Base-by-base conservation (phyloP, 2,329 filamentous ascomycete species). In the Fusarium globosum region DNA sequence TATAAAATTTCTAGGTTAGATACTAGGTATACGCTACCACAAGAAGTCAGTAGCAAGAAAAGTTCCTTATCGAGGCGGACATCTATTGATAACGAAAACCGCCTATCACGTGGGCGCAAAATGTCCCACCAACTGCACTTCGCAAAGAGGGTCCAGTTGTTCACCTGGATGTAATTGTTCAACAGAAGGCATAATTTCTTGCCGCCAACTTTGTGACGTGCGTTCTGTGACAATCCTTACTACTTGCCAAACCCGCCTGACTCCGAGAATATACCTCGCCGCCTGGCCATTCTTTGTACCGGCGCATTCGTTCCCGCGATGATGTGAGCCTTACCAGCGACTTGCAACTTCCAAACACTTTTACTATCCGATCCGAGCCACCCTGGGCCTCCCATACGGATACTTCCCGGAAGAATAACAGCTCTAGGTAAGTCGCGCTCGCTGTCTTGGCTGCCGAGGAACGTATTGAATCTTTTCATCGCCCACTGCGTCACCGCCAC, bases 61-160 rank as follows among this genome's bases (percentile, higher is more conserved):
- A 77, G 75, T 78, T 74, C 61, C 74, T 78, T 80, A 82, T 82
- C 79, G 63, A 71, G n/a, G 41, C 62, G 68, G 65, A 36, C 43
- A 68, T 76, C 45, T 18, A 48, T n/a, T 48, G 80, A 81, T 81
- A 78, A 60, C 51, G 51, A 42, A 63, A 66, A 55, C 69, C 73
- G 68, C 79, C 80, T 81, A 83, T 83, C 82, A 83, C 82, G 82
- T 83, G 82, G 81, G 79, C 77, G 79, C 79, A 82, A 79, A 80
- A 76, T 81, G 79, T 82, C 81, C 82, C 82, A 82, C 82, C 78
- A 82, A 80, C 79, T 78, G 67, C 73, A 77, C 75, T 70, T 61
- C 69, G 64, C 68, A 67, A 68, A 75, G 66, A 78, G 75, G 77
- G 66, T 61, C 75, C 59, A 69, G 57, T 68, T 75, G 62, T 68